Evolutionary conservation across 805 yeast species (phyloP), one percentile per base, ranked within the genome.

Genomic region (Maudiozyma barnettii): DNA sequence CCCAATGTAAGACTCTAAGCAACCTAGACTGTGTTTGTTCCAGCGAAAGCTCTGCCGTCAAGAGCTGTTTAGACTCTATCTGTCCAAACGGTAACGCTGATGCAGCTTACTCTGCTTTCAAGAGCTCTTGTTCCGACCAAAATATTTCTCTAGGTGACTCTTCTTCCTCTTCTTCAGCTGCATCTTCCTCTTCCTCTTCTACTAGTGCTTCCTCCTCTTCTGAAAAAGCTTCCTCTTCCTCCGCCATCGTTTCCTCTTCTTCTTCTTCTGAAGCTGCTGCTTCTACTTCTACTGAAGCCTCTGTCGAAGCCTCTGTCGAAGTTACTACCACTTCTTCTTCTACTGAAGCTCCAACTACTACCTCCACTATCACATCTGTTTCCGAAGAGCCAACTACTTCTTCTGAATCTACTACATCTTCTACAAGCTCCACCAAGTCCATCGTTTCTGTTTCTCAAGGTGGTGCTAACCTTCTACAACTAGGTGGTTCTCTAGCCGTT

Each of bases 1-100:
- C 77, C 39, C 50, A 69, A 42, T 84, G 93, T 67, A 55, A 69
- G 49, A 71, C 80, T 48, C 65, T 87, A 64, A 77, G 76, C 64
- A 79, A 84, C 60, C 71, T 86, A 54, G 58, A 69, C 39, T 88
- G 95, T 73, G 68, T 84, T 57, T 85, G 95, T 68, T 65, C 74
- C 39, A 70, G 71, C 47, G 78, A 84, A 57, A 67, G 75, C 54
- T 49, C 67, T 50, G 68, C 75, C 39, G 68, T 88, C 56, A 67
- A 78, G 59, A 51, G 69, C 45, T 89, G 96, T 72, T 72, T 89
- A 67, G 68, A 74, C 48, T 61, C 72, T 49, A 75, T 71, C 51
- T 89, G 97, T 72, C 90, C 95, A 56, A 66, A 73, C 57, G 83
- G 74, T 52, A 66, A 71, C 41, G 72, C 79, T 37, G 77, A 67